Conservation (phyloP, 1,284 basidiomycete species). For the Flammula alnicola region DNA sequence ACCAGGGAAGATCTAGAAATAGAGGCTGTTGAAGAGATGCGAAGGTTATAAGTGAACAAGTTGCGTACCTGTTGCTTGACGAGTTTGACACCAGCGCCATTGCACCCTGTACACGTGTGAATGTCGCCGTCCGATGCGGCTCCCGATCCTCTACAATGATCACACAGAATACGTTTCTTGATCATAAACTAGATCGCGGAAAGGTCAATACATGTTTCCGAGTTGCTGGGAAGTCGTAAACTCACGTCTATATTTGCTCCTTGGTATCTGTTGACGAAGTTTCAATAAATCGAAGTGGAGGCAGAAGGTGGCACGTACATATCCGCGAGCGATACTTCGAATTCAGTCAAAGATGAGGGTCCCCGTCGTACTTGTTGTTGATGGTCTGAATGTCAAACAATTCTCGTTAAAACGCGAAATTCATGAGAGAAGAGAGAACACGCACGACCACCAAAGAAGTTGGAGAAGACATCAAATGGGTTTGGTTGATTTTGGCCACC, state of each 20-base stretch:
- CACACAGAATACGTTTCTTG: slow-evolving; percentile 87
- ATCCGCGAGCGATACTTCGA: slow-evolving; percentile 85
- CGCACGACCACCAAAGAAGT: slow-evolving; percentile 85
- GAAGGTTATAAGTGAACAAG: not conserved
- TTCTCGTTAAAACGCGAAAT: slow-evolving; percentile 1
- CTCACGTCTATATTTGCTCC: slow-evolving; percentile 81
- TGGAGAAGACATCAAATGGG: slow-evolving; percentile 93
- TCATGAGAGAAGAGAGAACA: slow-evolving; percentile 18
- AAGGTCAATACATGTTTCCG: not conserved
- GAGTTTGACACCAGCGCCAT: slow-evolving; percentile 84
- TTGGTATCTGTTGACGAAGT: slow-evolving; percentile 55
- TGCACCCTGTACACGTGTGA: slow-evolving; percentile 79
- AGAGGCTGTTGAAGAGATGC: not conserved
- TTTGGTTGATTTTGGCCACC: slow-evolving; percentile 76
- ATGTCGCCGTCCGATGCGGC: slow-evolving; percentile 88
- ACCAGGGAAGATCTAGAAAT: slow-evolving; percentile 84
- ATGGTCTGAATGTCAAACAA: slow-evolving; percentile 36
- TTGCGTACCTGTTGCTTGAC: slow-evolving; percentile 74
- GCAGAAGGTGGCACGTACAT: slow-evolving; percentile 58
- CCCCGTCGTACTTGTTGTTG: slow-evolving; percentile 80
- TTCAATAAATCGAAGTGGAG: slow-evolving; percentile 1
- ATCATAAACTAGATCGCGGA: slow-evolving; percentile 77
- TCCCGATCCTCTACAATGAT: slow-evolving; percentile 91
- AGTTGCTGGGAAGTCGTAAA: not conserved
- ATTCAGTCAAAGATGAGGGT: slow-evolving; percentile 83